phyloP scores from a whole-genome alignment of 768 basidiomycete genomes.

The Tylopilus subfusipes region DNA sequence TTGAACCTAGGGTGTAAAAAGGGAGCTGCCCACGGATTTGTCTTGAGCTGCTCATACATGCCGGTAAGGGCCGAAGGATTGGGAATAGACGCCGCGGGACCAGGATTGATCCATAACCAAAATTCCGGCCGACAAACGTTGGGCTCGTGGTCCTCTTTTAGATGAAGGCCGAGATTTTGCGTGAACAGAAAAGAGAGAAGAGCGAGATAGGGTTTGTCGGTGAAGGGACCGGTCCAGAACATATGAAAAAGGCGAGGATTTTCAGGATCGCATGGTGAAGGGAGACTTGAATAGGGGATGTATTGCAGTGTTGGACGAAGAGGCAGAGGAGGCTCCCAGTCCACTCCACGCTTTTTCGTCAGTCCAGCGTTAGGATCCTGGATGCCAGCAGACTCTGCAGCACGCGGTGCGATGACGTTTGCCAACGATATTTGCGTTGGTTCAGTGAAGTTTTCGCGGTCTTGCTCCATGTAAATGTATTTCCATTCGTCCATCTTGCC shows the following conservation, averaged over 20 bases:
- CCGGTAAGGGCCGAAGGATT: slow-evolving; percentile 77
- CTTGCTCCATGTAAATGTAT: slow-evolving; percentile 79
- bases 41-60: slow-evolving; percentile 79
- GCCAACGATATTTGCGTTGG: slow-evolving; percentile 30
- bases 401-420: slow-evolving; percentile 31
- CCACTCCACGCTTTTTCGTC: slow-evolving; percentile 53
- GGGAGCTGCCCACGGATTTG: slow-evolving; percentile 92
- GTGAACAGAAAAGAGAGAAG: slow-evolving; percentile 94
- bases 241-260: slow-evolving; percentile 93
- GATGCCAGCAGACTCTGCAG: slow-evolving; percentile 27
- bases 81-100: slow-evolving; percentile 87
- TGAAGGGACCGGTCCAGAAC: slow-evolving; percentile 99
- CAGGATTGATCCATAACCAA: slow-evolving; percentile 99
- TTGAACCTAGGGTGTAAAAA: slow-evolving; percentile 92
- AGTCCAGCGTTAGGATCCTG: slow-evolving; percentile 54
- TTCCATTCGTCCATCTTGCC: slow-evolving; percentile 81
- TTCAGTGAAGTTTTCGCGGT: slow-evolving; percentile 38
- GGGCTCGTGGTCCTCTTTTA: slow-evolving; percentile 42
- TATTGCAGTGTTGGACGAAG: slow-evolving; percentile 52
- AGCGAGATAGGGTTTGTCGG: slow-evolving; percentile 97
- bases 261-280: slow-evolving; percentile 74
- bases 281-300: slow-evolving; percentile 52
- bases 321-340: slow-evolving; percentile 54
- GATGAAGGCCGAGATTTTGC: slow-evolving; percentile 85
- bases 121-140: slow-evolving; percentile 81